Conservation (phyloP, 176 grass and related monocot species). For the Cenchrus americanus region DNA sequence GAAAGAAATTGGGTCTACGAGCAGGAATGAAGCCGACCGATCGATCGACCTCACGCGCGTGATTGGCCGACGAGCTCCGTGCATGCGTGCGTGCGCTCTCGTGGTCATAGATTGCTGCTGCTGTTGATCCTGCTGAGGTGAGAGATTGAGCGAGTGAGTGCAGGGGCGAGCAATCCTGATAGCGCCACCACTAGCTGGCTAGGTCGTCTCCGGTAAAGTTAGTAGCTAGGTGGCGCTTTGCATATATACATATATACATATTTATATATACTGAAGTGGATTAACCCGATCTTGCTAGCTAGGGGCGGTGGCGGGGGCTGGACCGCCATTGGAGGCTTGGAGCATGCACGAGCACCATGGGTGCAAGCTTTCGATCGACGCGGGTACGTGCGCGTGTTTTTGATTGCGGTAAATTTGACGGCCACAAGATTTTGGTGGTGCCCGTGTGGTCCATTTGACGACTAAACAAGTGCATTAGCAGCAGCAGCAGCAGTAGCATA, state of each 20-base stretch:
- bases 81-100: not conserved
- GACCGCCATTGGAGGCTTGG: constrained; percentile 20
- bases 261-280: not conserved
- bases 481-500: not conserved
- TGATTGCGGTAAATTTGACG: constrained; percentile 30
- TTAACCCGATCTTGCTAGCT: constrained; percentile 4
- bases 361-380: not conserved
- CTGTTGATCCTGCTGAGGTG: not conserved
- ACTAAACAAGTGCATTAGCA: constrained; percentile 18
- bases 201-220: not conserved
- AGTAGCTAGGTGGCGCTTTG: constrained; percentile 37
- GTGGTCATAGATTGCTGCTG: constrained; percentile 60
- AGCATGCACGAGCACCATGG: not conserved
- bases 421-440: constrained; percentile 58
- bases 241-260: not conserved
- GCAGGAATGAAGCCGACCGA: not conserved
- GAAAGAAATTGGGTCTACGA: not conserved
- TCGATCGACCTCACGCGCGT: not conserved
- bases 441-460: constrained; percentile 44
- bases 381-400: constrained; percentile 12
- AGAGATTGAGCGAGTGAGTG: not conserved
- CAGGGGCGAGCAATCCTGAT: constrained; percentile 37
- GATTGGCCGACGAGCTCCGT: constrained; percentile 12
- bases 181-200: constrained; percentile 48
- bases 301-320: constrained; percentile 6